Base-by-base conservation (phyloP, 225 moss, liverwort and hornwort genomes). In the Climacium dendroides region DNA sequence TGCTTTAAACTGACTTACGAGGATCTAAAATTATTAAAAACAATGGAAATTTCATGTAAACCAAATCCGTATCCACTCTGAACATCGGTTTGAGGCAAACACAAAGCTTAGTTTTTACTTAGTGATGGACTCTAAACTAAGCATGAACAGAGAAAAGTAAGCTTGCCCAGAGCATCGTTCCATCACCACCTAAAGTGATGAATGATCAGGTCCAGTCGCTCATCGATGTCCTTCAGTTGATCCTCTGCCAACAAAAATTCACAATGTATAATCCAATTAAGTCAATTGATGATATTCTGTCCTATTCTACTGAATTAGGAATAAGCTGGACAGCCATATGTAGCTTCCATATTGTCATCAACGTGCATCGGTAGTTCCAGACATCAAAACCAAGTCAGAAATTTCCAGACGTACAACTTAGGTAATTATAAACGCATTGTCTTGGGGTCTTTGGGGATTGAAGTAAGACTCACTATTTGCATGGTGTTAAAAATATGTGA, bases 121-220 rank as follows among this genome's bases (percentile, higher is more conserved):
- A 73, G 55, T 53, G 73, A 85, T 70, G 35, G 60, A 59, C 39
- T 87, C 71, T 53, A 80, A 80, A 54, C 50, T 74, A 62, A 52
- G 73, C 29, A 67, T 70, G 79, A 71, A 35, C 41, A 83, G 75
- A 90, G 86, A 84, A 83, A 85, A 88, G 59, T 91, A 83, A 76
- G 52, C 79, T 70, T 89, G 94, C 98, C 98, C 98, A 98, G 65
- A 98, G 95, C 88, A 98, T 95, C 72, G 98, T 98, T 79, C 98
- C 98, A 86, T 98, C 98, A 76, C 98, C 98, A 84, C 98, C 98
- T 74, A 98, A 91, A 77, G 98, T 98, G 64, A 98, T 94, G n/a
- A n/a, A n/a, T n/a, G 76, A 95, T 96, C 82, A 98, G 88, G 87
- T 98, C 98, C 91, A 96, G 92, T 82, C 91, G 94, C 53, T 87